These are phyloP conservation scores for Ustilago loliicola DNA, from an alignment of 1,284 basidiomycete genomes.

Conservation along the genomic window DNA sequence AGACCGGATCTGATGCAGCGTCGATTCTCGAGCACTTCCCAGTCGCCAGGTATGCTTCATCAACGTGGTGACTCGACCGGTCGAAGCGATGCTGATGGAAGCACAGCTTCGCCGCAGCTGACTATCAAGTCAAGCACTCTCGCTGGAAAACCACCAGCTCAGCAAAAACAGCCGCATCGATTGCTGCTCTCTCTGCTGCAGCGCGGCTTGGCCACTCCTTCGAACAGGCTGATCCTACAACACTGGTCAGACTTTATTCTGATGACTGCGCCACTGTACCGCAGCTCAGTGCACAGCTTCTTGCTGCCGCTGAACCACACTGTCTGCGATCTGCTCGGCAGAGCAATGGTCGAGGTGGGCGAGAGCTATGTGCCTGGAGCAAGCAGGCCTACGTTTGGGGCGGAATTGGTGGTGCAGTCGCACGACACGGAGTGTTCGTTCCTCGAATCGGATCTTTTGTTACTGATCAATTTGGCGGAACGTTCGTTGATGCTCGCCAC, in stretches of 20 bases:
- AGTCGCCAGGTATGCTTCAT: slow-evolving; percentile 18
- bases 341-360: slow-evolving; percentile 75
- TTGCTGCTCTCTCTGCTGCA: slow-evolving; percentile 83
- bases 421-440: slow-evolving; percentile 30
- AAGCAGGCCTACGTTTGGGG: slow-evolving; percentile 40
- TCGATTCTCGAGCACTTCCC: slow-evolving; percentile 23
- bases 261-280: slow-evolving; percentile 87
- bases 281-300: slow-evolving; percentile 77
- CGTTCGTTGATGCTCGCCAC: slow-evolving; percentile 44
- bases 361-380: slow-evolving; percentile 61
- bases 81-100: slow-evolving; percentile 16
- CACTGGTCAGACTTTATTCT: slow-evolving; percentile 97
- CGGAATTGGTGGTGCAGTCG: slow-evolving; percentile 38
- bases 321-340: slow-evolving; percentile 81
- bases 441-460: slow-evolving; percentile 54
- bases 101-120: background rate
- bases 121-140: slow-evolving; percentile 7
- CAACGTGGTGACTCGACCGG: slow-evolving; percentile 23
- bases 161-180: slow-evolving; percentile 66
- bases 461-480: slow-evolving; percentile 59
- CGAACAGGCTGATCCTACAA: slow-evolving; percentile 84
- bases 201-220: slow-evolving; percentile 80
- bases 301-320: slow-evolving; percentile 85
- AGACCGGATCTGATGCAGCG: slow-evolving; percentile 20
- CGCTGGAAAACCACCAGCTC: background rate